These are phyloP conservation scores for Aspergillus costaricaensis DNA, from an alignment of 2,329 filamentous ascomycete species.

Conservation along the genomic window DNA sequence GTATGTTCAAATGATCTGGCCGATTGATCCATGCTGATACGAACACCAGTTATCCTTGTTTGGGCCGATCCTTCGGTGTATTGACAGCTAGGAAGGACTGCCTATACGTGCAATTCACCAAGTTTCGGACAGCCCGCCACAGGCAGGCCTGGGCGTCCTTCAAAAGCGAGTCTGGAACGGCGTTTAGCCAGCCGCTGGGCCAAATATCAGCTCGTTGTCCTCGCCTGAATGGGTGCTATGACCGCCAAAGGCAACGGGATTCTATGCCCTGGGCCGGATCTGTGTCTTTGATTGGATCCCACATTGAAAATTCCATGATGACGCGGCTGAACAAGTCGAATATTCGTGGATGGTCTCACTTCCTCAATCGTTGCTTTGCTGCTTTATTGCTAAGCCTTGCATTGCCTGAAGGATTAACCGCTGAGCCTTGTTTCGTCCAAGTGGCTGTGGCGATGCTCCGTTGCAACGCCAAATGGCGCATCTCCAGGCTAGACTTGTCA, in stretches of 20 bases:
- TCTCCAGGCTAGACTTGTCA: neutral
- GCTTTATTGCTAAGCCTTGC: neutral
- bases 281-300: neutral
- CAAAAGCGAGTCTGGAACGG: neutral
- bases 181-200: neutral
- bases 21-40: neutral
- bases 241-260: neutral
- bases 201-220: neutral
- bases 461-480: neutral
- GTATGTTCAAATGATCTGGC: neutral
- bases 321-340: conserved; percentile 2
- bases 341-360: neutral
- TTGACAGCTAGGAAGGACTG: neutral
- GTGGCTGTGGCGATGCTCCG: neutral
- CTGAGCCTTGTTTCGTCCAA: neutral
- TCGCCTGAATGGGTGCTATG: conserved; percentile 8
- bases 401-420: neutral
- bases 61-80: neutral
- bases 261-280: neutral
- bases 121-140: neutral
- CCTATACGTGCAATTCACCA: neutral
- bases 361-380: neutral
- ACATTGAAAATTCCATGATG: neutral
- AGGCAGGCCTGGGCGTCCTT: neutral
- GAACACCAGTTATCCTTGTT: neutral